These are phyloP conservation scores for Bimuria novae-zelandiae DNA, from an alignment of 2,329 filamentous ascomycete species.

Conservation along the genomic window DNA sequence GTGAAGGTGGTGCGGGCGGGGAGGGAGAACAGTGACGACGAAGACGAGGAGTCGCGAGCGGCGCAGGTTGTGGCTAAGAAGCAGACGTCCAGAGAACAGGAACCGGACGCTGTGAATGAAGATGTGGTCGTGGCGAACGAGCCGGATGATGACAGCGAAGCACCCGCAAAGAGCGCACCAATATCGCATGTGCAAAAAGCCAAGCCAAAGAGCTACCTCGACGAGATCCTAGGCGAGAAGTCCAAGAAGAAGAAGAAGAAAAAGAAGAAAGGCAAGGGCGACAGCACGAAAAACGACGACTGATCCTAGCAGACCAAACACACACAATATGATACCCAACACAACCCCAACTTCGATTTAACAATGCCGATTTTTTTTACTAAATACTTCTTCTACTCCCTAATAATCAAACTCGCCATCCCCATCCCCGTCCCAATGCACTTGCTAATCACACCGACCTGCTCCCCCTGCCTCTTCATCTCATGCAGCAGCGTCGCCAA, in stretches of 20 bases:
- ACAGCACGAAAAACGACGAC: background rate
- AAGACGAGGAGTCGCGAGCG: conserved; percentile 9
- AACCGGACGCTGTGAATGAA: conserved; percentile 13
- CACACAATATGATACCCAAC: conserved; percentile 6
- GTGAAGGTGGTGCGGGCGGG: conserved; percentile 14
- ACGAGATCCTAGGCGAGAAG: conserved; percentile 56
- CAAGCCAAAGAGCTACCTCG: conserved; percentile 57
- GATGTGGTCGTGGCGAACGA: background rate
- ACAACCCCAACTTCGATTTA: background rate
- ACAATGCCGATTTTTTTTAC: background rate
- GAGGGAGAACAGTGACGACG: conserved; percentile 17
- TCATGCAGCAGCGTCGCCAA: conserved; percentile 73
- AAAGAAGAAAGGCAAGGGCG: conserved; percentile 10
- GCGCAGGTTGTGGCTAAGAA: background rate
- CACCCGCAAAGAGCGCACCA: background rate
- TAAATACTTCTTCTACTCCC: conserved; percentile 42
- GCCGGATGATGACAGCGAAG: background rate
- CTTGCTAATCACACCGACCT: conserved; percentile 89
- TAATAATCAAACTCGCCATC: conserved; percentile 57
- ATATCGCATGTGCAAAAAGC: conserved; percentile 11
- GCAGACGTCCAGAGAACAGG: conserved; percentile 1
- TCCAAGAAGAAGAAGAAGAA: conserved; percentile 56
- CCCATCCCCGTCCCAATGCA: conserved; percentile 65
- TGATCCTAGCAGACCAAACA: background rate
- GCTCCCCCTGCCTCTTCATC: conserved; percentile 67